Base-by-base conservation (phyloP, 768 basidiomycete species). In the Boletus patriciae region DNA sequence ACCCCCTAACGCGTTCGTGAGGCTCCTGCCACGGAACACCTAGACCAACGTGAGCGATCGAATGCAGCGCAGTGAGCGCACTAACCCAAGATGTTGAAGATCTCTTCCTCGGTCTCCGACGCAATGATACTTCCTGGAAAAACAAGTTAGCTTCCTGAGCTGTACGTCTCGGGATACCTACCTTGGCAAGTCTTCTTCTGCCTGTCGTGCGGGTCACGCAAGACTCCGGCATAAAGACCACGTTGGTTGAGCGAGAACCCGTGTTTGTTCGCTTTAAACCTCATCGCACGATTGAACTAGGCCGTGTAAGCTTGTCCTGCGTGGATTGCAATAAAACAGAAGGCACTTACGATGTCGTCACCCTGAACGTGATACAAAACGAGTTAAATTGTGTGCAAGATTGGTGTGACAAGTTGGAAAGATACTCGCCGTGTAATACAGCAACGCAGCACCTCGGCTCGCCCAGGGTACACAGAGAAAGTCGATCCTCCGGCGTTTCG, bases 211-310 rank as follows among this genome's bases (percentile, higher is more conserved):
- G 84, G 83, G 67, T 91, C 86, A 12, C 94, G 82, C 16, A 90
- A 70, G 33, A 94, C 86, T 0, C 83, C 87, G 7, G 74, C 78
- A 63, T 79, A 94, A 6, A 98, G 72, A 0, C 94, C 94, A 45
- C 84, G 81, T 69, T 98, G 94, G 63, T 98, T 97, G 45, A 98
- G 78, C 13, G 88, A 89, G 71, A 86, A 93, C 0, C 92, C 92
- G 68, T 87, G 80, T 46, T 80, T 83, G 60, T 83, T 83, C 4
- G 95, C 95, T 71, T 94, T 93, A 64, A 88, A 71, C 31, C 94
- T 83, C 70, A 98, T 85, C 6, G 88, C 87, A 9, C 95, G 86
- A 71, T 96, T 97, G 73, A 96, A 96, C 92, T 94, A 48, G 54
- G 42, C 33, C 6, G 29, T 10, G 54, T 31, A 50, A 43, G 42